phyloP scores from a whole-genome alignment of 108 stramenopile genomes.

The Cyclotella baltica region DNA sequence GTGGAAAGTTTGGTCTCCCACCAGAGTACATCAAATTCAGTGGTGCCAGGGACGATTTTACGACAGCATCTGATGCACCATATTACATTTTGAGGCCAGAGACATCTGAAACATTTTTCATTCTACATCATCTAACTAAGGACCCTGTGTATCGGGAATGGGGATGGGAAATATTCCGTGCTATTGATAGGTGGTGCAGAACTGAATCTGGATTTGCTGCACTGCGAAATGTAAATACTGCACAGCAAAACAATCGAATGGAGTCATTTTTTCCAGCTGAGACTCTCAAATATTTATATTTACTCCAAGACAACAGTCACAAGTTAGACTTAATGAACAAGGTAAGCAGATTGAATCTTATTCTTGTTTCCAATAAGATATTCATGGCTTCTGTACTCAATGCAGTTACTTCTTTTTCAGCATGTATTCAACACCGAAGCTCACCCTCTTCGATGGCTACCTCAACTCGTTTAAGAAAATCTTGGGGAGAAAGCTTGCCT shows the following conservation, averaged over 20 bases:
- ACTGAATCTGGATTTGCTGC: conserved; percentile 81
- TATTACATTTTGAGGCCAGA: conserved; percentile 69
- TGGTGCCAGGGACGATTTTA: conserved; percentile 61
- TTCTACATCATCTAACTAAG: conserved; percentile 56
- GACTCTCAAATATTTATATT: conserved; percentile 95
- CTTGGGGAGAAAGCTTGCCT: too few species aligned
- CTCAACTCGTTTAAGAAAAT: too few species aligned
- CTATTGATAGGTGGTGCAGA: conserved; percentile 86
- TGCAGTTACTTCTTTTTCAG: neutral
- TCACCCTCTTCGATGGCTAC: conserved; percentile 88
- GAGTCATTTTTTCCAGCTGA: conserved; percentile 97
- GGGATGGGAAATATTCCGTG: conserved; percentile 66
- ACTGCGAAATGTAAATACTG: conserved; percentile 69
- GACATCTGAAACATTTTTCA: conserved; percentile 58
- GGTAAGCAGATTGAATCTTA: conserved; percentile 6
- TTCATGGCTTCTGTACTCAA: neutral
- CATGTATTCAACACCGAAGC: conserved; percentile 99
- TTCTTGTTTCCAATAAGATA: neutral
- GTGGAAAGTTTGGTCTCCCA: conserved; percentile 42
- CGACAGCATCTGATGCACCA: conserved; percentile 41
- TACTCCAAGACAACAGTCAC: conserved; percentile 92
- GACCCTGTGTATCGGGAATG: conserved; percentile 60
- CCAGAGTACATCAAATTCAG: conserved; percentile 47
- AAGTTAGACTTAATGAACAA: conserved; percentile 80
- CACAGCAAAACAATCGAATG: conserved; percentile 86